These are phyloP conservation scores for Amborella trichopoda DNA, from an alignment of 164 flowering plant genomes.

Conservation along the genomic window DNA sequence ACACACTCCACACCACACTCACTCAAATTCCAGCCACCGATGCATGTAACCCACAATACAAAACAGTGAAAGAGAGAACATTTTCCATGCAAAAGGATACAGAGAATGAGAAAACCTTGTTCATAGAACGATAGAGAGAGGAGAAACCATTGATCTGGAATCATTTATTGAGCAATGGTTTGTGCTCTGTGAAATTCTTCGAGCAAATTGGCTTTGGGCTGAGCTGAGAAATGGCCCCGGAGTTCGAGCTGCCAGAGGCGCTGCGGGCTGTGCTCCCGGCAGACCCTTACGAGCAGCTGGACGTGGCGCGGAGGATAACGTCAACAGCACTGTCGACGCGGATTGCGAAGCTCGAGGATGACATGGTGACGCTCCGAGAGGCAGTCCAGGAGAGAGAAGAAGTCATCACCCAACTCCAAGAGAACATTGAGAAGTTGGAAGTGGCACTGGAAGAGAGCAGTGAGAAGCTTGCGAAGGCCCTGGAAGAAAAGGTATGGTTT, in stretches of 20 bases:
- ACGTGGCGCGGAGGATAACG: conserved; percentile 89
- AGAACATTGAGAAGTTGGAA: conserved; percentile 59
- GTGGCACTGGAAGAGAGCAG: conserved; percentile 42
- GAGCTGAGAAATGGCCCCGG: too few species aligned
- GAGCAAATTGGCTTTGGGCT: too few species aligned
- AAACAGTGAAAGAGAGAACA: too few species aligned
- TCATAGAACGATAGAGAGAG: too few species aligned
- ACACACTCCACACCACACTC: too few species aligned
- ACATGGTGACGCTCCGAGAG: conserved; percentile 34
- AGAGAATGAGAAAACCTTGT: too few species aligned
- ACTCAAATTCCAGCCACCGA: too few species aligned
- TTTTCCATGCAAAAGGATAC: too few species aligned
- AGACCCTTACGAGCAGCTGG: conserved; percentile 89
- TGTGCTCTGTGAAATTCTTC: too few species aligned
- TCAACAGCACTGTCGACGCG: conserved; percentile 87
- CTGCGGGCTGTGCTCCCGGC: conserved; percentile 52
- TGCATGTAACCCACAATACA: too few species aligned
- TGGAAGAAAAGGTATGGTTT: conserved; percentile 31
- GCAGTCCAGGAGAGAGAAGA: conserved; percentile 42
- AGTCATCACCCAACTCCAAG: conserved; percentile 42
- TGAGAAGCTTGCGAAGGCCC: conserved; percentile 41
- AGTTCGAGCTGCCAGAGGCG: conserved; percentile 67
- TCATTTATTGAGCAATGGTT: too few species aligned
- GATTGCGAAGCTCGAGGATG: conserved; percentile 62
- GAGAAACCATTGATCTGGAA: too few species aligned